These are phyloP conservation scores for Vicia villosa DNA, from an alignment of 306 rosid species.

Conservation along the genomic window DNA sequence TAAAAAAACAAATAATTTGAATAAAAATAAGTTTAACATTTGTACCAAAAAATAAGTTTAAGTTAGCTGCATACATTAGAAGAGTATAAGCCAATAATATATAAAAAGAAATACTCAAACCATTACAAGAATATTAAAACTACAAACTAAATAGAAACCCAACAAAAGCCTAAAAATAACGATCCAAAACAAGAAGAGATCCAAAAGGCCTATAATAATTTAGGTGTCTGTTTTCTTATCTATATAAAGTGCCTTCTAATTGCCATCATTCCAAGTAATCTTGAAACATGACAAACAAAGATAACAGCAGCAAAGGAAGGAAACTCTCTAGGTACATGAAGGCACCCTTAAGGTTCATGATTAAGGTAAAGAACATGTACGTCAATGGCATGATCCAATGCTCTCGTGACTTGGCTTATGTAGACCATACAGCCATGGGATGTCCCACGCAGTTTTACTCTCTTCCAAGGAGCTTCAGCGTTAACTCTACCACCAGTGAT, in stretches of 20 bases:
- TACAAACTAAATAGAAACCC: too few species aligned
- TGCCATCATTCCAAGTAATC: neutral
- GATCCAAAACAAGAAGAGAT: too few species aligned
- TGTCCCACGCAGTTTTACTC: slow-evolving; percentile 36
- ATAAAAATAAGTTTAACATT: too few species aligned
- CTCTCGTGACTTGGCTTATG: slow-evolving; percentile 35
- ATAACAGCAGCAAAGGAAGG: slow-evolving; percentile 38
- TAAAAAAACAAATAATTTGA: too few species aligned
- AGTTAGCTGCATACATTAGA: too few species aligned
- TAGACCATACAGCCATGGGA: slow-evolving; percentile 34
- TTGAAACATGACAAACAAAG: slow-evolving; percentile 12
- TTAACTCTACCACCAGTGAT: slow-evolving; percentile 10
- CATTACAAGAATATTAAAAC: too few species aligned
- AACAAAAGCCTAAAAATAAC: too few species aligned
- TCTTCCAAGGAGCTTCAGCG: slow-evolving; percentile 61
- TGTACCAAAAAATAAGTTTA: too few species aligned
- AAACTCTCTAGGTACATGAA: slow-evolving; percentile 38
- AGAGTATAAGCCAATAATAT: too few species aligned
- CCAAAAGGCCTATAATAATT: too few species aligned
- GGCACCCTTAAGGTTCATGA: slow-evolving; percentile 47
- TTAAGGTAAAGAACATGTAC: slow-evolving; percentile 56
- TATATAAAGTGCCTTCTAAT: neutral
- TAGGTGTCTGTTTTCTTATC: neutral
- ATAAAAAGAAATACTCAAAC: too few species aligned
- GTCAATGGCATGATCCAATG: slow-evolving; percentile 48